phyloP scores from a whole-genome alignment of 805 yeast species.

The Saccharomycopsis malanga region DNA sequence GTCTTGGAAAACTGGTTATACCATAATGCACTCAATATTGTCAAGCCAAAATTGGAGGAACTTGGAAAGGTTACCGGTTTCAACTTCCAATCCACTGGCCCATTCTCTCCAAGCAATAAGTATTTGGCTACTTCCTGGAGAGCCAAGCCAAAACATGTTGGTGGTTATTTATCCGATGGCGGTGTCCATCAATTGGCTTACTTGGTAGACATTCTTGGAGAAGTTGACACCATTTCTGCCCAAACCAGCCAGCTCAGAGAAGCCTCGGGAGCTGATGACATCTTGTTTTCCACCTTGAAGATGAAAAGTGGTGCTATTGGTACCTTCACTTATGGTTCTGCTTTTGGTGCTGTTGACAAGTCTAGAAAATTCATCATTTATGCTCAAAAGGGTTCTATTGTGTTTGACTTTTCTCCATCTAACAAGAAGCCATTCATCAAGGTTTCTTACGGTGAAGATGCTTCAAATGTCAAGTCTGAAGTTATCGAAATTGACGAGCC shows the following conservation, averaged over 20 bases:
- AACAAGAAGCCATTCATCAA: conserved; percentile 33
- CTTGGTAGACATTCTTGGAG: conserved; percentile 75
- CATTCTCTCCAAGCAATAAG: conserved; percentile 53
- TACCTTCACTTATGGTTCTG: conserved; percentile 80
- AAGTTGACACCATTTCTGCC: conserved; percentile 63
- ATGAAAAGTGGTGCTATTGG: conserved; percentile 64
- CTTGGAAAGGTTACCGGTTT: conserved; percentile 70
- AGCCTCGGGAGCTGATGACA: conserved; percentile 77
- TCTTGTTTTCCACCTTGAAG: conserved; percentile 62
- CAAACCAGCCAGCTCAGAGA: conserved; percentile 69
- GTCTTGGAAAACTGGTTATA: conserved; percentile 86
- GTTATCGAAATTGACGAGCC: conserved; percentile 27
- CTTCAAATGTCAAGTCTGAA: conserved; percentile 22
- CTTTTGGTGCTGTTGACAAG: conserved; percentile 77
- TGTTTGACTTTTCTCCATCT: conserved; percentile 58
- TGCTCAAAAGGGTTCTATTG: conserved; percentile 73
- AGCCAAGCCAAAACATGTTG: conserved; percentile 82
- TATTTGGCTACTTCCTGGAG: conserved; percentile 79
- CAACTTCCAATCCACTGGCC: conserved; percentile 68
- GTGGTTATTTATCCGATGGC: conserved; percentile 90
- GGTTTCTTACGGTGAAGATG: conserved; percentile 27
- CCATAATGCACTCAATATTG: conserved; percentile 47
- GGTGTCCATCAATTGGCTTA: conserved; percentile 94
- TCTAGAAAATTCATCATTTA: conserved; percentile 58
- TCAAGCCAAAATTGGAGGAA: conserved; percentile 53